phyloP scores from a whole-genome alignment of 176 grass and related monocot genomes.

The Raddia guianensis region DNA sequence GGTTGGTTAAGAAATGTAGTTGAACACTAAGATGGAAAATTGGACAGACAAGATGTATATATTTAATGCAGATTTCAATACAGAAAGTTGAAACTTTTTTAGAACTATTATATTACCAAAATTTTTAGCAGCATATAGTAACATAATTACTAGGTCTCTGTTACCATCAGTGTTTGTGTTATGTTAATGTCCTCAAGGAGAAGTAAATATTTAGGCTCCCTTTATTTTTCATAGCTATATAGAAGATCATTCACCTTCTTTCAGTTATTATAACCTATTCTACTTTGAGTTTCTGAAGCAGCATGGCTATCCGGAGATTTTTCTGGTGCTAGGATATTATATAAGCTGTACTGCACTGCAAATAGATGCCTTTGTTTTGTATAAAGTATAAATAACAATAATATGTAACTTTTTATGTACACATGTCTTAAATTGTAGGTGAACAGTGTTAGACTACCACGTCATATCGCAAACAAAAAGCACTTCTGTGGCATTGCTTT shows the following conservation, averaged over 20 bases:
- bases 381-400: background rate
- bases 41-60: background rate
- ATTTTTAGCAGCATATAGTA: background rate
- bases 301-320: background rate
- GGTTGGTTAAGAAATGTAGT: background rate
- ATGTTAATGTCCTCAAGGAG: background rate
- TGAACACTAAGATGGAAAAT: background rate
- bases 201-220: background rate
- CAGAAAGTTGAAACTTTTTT: background rate
- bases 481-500: conserved; percentile 72
- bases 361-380: background rate
- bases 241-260: background rate
- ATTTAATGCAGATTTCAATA: background rate
- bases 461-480: conserved; percentile 67
- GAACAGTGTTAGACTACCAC: conserved; percentile 80
- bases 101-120: background rate
- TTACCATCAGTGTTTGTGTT: background rate
- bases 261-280: background rate
- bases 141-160: background rate
- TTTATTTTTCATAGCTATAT: too few species aligned
- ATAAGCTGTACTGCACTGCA: background rate
- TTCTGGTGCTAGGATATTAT: background rate
- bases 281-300: background rate
- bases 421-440: conserved; percentile 48
- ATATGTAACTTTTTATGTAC: background rate